Evolutionary conservation across 2,329 filamentous ascomycete species (phyloP).

Genomic region (Lomentospora prolificans): DNA sequence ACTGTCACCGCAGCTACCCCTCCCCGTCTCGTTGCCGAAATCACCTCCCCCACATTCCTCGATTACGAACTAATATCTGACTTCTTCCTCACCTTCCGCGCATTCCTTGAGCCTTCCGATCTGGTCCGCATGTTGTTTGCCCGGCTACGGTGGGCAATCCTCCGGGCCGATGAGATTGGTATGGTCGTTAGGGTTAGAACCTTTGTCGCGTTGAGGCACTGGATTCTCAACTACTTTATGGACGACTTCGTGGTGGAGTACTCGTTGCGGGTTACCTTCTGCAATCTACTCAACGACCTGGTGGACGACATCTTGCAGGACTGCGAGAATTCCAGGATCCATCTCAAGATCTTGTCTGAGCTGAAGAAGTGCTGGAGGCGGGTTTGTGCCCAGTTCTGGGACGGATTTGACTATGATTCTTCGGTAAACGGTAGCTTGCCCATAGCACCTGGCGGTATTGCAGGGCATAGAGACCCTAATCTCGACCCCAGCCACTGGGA

Average conservation of each 20-base stretch:
- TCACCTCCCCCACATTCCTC: slow-evolving; percentile 89
- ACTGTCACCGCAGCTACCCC: slow-evolving; percentile 85
- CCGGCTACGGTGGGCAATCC: slow-evolving; percentile 77
- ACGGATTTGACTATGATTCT: slow-evolving; percentile 55
- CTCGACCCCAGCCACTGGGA: slow-evolving; percentile 48
- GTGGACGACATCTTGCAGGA: slow-evolving; percentile 44
- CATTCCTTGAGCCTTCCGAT: slow-evolving; percentile 69
- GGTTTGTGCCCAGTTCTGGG: slow-evolving; percentile 85
- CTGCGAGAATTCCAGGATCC: slow-evolving; percentile 36
- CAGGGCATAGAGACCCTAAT: slow-evolving; percentile 46
- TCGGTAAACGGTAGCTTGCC: slow-evolving; percentile 54
- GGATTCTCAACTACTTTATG: slow-evolving; percentile 95
- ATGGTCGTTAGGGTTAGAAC: slow-evolving; percentile 92
- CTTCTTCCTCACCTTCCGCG: slow-evolving; percentile 91
- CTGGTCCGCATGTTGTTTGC: slow-evolving; percentile 78
- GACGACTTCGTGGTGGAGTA: slow-evolving; percentile 84
- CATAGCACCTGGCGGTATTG: slow-evolving; percentile 67
- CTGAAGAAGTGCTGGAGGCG: slow-evolving; percentile 96
- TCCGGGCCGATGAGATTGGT: slow-evolving; percentile 69
- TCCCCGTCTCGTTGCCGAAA: slow-evolving; percentile 84
- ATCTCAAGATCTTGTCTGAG: slow-evolving; percentile 78
- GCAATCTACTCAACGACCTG: slow-evolving; percentile 65
- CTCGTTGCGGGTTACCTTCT: slow-evolving; percentile 66
- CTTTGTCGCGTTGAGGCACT: slow-evolving; percentile 90
- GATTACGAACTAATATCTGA: slow-evolving; percentile 96